Evolutionary conservation across 495 filamentous ascomycete genomes (phyloP).

Genomic region (Daldinia concentrica): DNA sequence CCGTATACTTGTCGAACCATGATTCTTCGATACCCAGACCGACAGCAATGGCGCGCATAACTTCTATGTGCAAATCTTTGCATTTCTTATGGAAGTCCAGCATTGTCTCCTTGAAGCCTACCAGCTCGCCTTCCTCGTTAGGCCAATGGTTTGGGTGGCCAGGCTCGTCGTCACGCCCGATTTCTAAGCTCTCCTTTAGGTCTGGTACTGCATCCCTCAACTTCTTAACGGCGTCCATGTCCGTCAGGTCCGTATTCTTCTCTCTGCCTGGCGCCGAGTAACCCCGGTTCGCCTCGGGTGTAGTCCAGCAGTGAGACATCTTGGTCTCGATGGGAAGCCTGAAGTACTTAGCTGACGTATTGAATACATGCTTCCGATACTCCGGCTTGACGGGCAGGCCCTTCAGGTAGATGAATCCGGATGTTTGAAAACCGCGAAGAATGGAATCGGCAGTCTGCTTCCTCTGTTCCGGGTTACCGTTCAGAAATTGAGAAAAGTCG

Average conservation of each 20-base stretch:
- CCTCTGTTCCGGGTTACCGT: slow-evolving; percentile 69
- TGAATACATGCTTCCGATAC: slow-evolving; percentile 70
- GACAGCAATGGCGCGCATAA: slow-evolving; percentile 90
- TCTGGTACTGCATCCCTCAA: slow-evolving; percentile 71
- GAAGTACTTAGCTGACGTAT: slow-evolving; percentile 81
- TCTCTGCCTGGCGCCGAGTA: slow-evolving; percentile 81
- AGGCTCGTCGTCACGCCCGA: slow-evolving; percentile 76
- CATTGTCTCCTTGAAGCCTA: slow-evolving; percentile 77
- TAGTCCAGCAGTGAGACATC: slow-evolving; percentile 73
- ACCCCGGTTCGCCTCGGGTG: slow-evolving; percentile 78
- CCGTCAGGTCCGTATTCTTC: slow-evolving; percentile 71
- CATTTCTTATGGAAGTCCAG: slow-evolving; percentile 74
- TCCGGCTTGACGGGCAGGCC: slow-evolving; percentile 74
- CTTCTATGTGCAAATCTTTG: slow-evolving; percentile 75
- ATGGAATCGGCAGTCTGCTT: slow-evolving; percentile 73
- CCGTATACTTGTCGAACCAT: slow-evolving; percentile 82
- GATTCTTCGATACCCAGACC: slow-evolving; percentile 76
- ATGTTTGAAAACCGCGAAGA: slow-evolving; percentile 80
- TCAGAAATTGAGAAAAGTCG: slow-evolving; percentile 80
- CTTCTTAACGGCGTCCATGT: slow-evolving; percentile 65
- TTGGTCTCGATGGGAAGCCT: slow-evolving; percentile 73
- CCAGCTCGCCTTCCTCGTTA: slow-evolving; percentile 66
- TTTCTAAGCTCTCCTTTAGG: slow-evolving; percentile 86
- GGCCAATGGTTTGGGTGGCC: slow-evolving; percentile 86
- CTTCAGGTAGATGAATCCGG: slow-evolving; percentile 91